Evolutionary conservation across 2,329 filamentous ascomycete genomes (phyloP), one percentile per base, ranked within the genome.

Genomic region (Madurella fahalii): DNA sequence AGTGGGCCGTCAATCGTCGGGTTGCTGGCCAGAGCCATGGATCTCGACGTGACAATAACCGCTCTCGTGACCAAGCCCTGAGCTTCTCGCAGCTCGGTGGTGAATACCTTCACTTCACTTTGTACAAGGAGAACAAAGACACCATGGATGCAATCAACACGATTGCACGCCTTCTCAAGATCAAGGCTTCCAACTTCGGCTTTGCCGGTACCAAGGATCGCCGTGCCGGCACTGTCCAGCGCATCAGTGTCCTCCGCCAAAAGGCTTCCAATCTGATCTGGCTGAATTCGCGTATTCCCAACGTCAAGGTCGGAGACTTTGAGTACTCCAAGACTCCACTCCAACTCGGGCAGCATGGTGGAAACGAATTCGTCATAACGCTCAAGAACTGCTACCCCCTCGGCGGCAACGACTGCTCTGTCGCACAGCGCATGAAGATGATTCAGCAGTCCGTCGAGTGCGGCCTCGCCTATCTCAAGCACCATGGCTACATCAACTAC

Each of bases 71-170:
- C 16, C 51, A 58, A 9, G 49, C 31, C 43, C 56, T 62, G 50
- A 58, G 61, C 30, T 60, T 63, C 32, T 30, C 46, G 49, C 58
- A 60, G 61, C 64, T 54, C 57, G 69, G 79, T n/a, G 90, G 88
- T 16, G 86, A 91, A 47, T 94, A 90, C 69, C 75, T 96, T 13
- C 91, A 96, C 69, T 95, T 96, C 69, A 93, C 89, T 0, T 77
- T 96, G 49, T 95, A 93, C 81, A 96, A 96, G 73, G 92, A 96
- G 73, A 96, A 96, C 73, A 92, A 93, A 67, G 92, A 96, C 68
- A 96, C 92, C 1, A 95, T 96, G 89, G 92, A 96, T 64, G 86
- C 90, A 0, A 78, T 95, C 50, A 86, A 83, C 50, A 89, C 87
- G 65, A 80, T 96, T 40, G 83, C 86, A 1, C 86, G 86, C 42